These are phyloP conservation scores for Cydonia oblonga DNA, from an alignment of 331 rosid species.

Conservation along the genomic window DNA sequence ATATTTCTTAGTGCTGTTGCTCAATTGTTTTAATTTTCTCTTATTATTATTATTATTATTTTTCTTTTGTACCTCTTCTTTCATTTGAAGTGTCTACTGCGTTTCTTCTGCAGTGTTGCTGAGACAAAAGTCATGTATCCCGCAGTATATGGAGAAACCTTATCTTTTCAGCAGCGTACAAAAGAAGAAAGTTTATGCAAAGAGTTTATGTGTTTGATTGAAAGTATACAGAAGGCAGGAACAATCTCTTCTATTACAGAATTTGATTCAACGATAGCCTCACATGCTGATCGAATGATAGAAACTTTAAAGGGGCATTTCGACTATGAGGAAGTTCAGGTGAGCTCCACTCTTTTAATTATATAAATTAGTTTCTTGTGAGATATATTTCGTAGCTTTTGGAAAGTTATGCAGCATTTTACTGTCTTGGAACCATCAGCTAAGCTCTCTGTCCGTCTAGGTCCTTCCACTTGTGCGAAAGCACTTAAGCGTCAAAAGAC, in stretches of 20 bases:
- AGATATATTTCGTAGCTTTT: neutral
- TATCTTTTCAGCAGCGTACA: conserved; percentile 50
- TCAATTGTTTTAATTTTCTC: neutral
- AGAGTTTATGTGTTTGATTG: conserved; percentile 65
- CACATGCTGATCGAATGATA: conserved; percentile 67
- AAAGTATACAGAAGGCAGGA: conserved; percentile 52
- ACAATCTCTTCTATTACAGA: conserved; percentile 48
- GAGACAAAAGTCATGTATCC: conserved; percentile 78
- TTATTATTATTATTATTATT: neutral
- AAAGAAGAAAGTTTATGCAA: conserved; percentile 64
- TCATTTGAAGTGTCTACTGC: conserved; percentile 4
- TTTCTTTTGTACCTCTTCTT: neutral
- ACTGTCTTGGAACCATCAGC: neutral
- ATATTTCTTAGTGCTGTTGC: neutral
- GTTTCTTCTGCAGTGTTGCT: conserved; percentile 58
- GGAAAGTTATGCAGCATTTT: neutral
- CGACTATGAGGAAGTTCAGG: conserved; percentile 72
- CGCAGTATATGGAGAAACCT: conserved; percentile 57
- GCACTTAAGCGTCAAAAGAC: conserved; percentile 56
- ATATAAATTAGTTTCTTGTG: neutral
- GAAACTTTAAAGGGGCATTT: conserved; percentile 66
- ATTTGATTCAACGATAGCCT: conserved; percentile 48
- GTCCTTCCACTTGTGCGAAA: conserved; percentile 84
- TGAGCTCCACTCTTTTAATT: conserved; percentile 19
- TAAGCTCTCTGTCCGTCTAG: conserved; percentile 28